Evolutionary conservation across 176 grass and related monocot genomes (phyloP), one percentile per base, ranked within the genome.

Genomic region (Aegilops bicornis): DNA sequence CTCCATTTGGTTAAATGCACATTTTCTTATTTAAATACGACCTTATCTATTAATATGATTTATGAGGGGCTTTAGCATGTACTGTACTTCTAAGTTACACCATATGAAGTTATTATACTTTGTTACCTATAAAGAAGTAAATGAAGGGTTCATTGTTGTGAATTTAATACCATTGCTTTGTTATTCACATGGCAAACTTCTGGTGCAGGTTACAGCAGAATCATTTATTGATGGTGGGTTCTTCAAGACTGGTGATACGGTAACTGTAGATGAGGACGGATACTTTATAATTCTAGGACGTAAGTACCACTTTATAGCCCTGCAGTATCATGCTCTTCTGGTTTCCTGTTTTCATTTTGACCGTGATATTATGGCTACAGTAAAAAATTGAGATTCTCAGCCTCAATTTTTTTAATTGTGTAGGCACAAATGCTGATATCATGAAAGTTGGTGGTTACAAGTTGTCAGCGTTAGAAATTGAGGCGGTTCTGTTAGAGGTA

Each of bases 361-460:
- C 80, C 2, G 13, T 66, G 33, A 33, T 68, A 68, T 66, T 78
- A 66, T 72, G 37, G 74, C 47, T 75, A 52, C 4, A 24, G 32
- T 73, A 64, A 73, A 36, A 69, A 10, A 76, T 76, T 68, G 40
- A 27, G 48, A 40, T 61, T 61, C 5, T 3, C 58, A 35, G 6
- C 17, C 74, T 87, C 66, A 87, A 74, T 59, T 83, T 16, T 82
- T 78, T 30, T 48, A 25, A 37, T 76, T 89, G 19, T 85, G 78
- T 88, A 98, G 96, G 96, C 73, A 98, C 90, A 85, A 98, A 98
- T 87, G 96, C 96, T 70, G 96, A 96, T 80, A 98, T 98, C 68
- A 98, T 98, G 91, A 98, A 98, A 98, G 86, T 98, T 80, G 96
- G 96, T 62, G 93, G 96, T 84, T 98, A 96, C 79, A 98, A 98